A percentile compares a stretch with the other conserved stretches of the same genome.
These are phyloP conservation scores for Astraeus odoratus DNA, from an alignment of 768 basidiomycete genomes.

Conservation along the genomic window DNA sequence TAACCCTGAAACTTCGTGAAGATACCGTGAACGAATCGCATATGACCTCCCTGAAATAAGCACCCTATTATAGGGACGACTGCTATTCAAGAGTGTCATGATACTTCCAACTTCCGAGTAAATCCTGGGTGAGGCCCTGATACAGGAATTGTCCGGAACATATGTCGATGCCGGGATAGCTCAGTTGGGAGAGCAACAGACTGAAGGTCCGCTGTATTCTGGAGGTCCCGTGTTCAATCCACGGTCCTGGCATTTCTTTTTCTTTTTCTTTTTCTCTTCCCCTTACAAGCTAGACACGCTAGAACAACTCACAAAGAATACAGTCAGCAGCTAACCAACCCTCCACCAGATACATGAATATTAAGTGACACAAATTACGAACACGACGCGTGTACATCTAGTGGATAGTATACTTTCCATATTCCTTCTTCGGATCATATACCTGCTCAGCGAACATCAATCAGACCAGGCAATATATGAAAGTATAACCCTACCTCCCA, in stretches of 20 bases:
- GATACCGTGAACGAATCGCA: slow-evolving; percentile 13
- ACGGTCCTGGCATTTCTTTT: slow-evolving; percentile 33
- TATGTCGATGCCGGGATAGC: slow-evolving; percentile 22
- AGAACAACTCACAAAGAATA: too few species aligned
- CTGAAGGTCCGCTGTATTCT: slow-evolving; percentile 26
- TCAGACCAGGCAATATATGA: slow-evolving; percentile 1
- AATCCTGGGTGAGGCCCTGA: too few species aligned
- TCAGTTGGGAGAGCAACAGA: slow-evolving; percentile 35
- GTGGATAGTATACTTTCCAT: slow-evolving; percentile 81
- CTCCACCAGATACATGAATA: too few species aligned
- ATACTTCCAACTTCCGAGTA: too few species aligned
- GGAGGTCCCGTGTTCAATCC: slow-evolving; percentile 41
- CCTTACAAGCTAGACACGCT: too few species aligned
- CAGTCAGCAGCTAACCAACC: too few species aligned
- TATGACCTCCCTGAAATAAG: slow-evolving; percentile 10
- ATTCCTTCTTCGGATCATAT: slow-evolving; percentile 91
- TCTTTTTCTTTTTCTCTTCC: background rate
- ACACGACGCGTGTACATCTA: background rate
- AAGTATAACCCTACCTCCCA: slow-evolving; percentile 78
- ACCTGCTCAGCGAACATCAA: slow-evolving; percentile 39
- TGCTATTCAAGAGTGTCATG: slow-evolving; percentile 12
- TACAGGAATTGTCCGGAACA: background rate
- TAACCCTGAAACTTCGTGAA: slow-evolving; percentile 6
- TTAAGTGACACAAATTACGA: background rate
- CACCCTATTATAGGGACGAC: slow-evolving; percentile 10